Conservation (phyloP, 768 basidiomycete species). For the Pisolithus marmoratus region DNA sequence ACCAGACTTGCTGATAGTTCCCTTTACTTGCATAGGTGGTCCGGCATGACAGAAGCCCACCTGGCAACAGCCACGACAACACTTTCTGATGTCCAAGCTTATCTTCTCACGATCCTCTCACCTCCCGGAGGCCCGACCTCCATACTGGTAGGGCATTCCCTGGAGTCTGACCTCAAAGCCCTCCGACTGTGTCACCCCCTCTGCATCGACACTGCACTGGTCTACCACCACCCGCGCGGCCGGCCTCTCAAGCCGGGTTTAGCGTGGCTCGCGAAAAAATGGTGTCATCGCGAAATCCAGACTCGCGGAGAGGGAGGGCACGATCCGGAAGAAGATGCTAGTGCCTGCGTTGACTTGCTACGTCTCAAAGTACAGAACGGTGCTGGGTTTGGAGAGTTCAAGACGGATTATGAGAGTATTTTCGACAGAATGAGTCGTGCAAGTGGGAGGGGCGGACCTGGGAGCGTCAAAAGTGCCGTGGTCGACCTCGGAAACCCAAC, state of each 20-base stretch:
- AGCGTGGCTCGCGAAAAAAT: conserved; percentile 95
- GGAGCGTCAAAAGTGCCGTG: conserved; percentile 54
- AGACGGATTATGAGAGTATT: conserved; percentile 78
- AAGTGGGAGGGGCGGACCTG: conserved; percentile 33
- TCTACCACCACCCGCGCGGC: conserved; percentile 91
- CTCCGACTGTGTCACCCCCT: conserved; percentile 81
- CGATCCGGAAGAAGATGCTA: conserved; percentile 92
- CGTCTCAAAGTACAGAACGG: conserved; percentile 75
- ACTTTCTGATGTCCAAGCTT: conserved; percentile 69
- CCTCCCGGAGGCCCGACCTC: conserved; percentile 47
- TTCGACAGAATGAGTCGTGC: conserved; percentile 78
- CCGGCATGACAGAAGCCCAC: conserved; percentile 80
- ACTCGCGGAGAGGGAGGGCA: conserved; percentile 79
- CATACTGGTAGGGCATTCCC: conserved; percentile 90
- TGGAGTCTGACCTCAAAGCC: conserved; percentile 89
- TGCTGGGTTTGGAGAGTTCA: conserved; percentile 80
- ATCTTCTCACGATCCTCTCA: conserved; percentile 59
- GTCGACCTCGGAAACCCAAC: conserved; percentile 83
- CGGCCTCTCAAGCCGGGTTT: conserved; percentile 91
- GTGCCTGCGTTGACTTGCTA: conserved; percentile 81
- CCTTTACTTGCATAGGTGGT: conserved; percentile 53
- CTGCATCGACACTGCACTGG: conserved; percentile 87
- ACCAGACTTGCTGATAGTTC: background rate
- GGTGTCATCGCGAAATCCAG: conserved; percentile 89
- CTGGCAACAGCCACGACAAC: conserved; percentile 71